Conservation (phyloP, 495 filamentous ascomycete genomes). For the Arthonia radiata region DNA sequence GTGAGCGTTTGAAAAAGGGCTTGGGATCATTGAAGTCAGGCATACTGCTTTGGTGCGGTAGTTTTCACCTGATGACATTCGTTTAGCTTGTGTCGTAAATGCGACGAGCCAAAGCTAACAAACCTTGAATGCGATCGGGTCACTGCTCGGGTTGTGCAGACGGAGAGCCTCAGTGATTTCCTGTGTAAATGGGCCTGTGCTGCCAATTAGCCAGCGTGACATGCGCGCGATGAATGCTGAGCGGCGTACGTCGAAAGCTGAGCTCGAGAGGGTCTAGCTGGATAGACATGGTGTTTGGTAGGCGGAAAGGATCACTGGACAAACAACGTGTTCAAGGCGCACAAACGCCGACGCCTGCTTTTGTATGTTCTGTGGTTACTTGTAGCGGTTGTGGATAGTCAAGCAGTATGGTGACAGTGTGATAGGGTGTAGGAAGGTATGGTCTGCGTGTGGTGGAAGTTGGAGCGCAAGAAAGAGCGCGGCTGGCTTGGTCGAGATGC, state of each 20-base stretch:
- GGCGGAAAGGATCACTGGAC: too few relatives aligned
- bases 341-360: too few relatives aligned
- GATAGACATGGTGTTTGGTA: constrained; percentile 69
- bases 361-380: too few relatives aligned
- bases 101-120: constrained; percentile 7
- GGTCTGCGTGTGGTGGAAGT: too few relatives aligned
- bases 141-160: constrained; percentile 52
- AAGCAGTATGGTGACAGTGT: too few relatives aligned
- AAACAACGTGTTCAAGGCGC: too few relatives aligned
- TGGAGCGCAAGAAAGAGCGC: too few relatives aligned
- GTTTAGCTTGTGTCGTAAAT: constrained; percentile 1
- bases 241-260: constrained; percentile 59
- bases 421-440: too few relatives aligned
- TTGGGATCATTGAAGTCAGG: neutral
- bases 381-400: too few relatives aligned
- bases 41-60: constrained; percentile 95
- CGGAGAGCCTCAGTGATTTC: constrained; percentile 69
- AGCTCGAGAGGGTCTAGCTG: constrained; percentile 80
- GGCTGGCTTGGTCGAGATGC: too few relatives aligned
- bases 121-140: constrained; percentile 91
- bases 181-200: constrained; percentile 65
- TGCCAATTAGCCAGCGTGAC: constrained; percentile 9
- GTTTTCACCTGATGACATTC: constrained; percentile 61
- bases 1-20: constrained; percentile 1
- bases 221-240: constrained; percentile 1